Base-by-base conservation (phyloP, 495 filamentous ascomycete genomes). In the Aspergillus hancockii region DNA sequence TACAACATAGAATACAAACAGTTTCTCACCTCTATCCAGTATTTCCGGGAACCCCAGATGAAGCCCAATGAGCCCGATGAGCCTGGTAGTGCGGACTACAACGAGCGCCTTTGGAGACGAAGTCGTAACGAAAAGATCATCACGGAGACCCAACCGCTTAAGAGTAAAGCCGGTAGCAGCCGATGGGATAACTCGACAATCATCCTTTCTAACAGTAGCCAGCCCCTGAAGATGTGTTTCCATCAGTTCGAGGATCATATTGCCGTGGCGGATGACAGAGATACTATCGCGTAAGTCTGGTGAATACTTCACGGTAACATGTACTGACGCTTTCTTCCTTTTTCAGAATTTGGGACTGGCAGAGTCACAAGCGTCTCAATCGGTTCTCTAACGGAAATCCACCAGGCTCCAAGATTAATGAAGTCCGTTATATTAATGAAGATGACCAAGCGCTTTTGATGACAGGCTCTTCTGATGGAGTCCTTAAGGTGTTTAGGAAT, bases 11-110 rank as follows among this genome's bases (percentile, higher is more conserved):
- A 58, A 22, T 63, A 45, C 19, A 40, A 64, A 60, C 56, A 61
- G 49, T 61, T 69, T 67, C 75, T 82, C 23, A 81, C 67, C 28
- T 14, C 36, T 64, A 12, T 59, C 31, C 63, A 86, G 77, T 98
- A 99, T 71, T 99, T 97, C 83, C 90, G 94, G 45, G 92, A 99
- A 72, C 95, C 95, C 43, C 94, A 99, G 73, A 99, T 99, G 94
- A 94, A 93, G 67, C 87, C 90, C 14, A 90, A 88, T 53, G 94
- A 99, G 64, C 89, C 92, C 25, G 94, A 99, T 60, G 94, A 99
- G 72, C 94, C 94, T 21, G 94, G 94, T 13, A 96, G 91, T 62
- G 86, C 90, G n/a, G 92, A 98, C 66, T 98, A 99, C 73, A 99
- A 99, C 69, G 84, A 92, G 63, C 86, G 94, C 19, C 79, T 99